A percentile compares a stretch with the other conserved stretches of the same genome.
phyloP scores from a whole-genome alignment of 805 yeast genomes.

The Zygosaccharomyces rouxii region DNA sequence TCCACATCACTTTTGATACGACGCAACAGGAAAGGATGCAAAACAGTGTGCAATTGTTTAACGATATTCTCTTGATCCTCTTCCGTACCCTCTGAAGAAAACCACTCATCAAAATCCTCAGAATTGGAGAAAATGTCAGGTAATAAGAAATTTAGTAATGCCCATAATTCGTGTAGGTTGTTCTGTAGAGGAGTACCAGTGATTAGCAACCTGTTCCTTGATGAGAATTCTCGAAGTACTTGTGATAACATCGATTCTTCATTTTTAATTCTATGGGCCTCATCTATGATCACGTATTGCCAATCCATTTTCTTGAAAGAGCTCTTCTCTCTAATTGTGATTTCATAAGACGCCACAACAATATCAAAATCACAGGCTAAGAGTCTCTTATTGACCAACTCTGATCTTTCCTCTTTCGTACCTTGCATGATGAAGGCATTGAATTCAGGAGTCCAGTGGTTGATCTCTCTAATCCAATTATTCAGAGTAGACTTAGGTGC shows the following conservation, averaged over 20 bases:
- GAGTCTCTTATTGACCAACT: slow-evolving; percentile 47
- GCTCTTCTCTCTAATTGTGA: slow-evolving; percentile 70
- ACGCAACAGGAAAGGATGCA: slow-evolving; percentile 70
- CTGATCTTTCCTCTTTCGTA: slow-evolving; percentile 61
- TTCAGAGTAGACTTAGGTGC: slow-evolving; percentile 79
- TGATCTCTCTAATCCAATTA: slow-evolving; percentile 75
- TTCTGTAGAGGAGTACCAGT: slow-evolving; percentile 84
- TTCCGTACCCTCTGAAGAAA: slow-evolving; percentile 41
- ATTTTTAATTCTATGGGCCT: slow-evolving; percentile 75
- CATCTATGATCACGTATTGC: slow-evolving; percentile 76
- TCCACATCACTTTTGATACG: slow-evolving; percentile 81
- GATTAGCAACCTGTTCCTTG: slow-evolving; percentile 63
- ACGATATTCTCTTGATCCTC: slow-evolving; percentile 51
- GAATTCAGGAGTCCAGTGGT: slow-evolving; percentile 77
- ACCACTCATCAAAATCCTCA: slow-evolving; percentile 74
- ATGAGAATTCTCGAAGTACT: slow-evolving; percentile 66
- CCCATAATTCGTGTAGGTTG: slow-evolving; percentile 78
- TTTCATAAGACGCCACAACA: slow-evolving; percentile 67
- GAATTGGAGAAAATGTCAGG: slow-evolving; percentile 77
- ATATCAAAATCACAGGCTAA: slow-evolving; percentile 67
- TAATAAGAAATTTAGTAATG: slow-evolving; percentile 64
- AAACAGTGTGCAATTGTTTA: slow-evolving; percentile 67
- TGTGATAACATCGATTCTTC: slow-evolving; percentile 71
- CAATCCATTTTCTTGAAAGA: slow-evolving; percentile 62
- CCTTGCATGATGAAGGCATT: slow-evolving; percentile 69